A percentile compares a stretch with the other conserved stretches of the same genome.
phyloP scores from a whole-genome alignment of 257 asterid species.

The Petunia secreta region DNA sequence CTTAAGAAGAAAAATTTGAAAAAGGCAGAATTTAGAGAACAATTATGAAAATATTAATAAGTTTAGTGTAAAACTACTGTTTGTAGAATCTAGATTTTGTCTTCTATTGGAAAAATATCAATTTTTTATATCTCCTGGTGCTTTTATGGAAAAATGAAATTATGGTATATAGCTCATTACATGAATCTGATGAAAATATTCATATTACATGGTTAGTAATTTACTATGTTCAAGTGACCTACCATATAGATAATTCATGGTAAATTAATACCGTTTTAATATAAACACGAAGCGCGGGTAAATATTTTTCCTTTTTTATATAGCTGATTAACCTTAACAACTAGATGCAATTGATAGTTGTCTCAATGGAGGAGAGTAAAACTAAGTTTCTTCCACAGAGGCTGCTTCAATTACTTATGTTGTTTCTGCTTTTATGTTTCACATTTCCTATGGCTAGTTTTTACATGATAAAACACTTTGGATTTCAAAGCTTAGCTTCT shows the following conservation, averaged over 20 bases:
- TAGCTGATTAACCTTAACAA: not conserved
- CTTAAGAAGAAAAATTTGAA: too few relatives aligned
- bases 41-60: too few relatives aligned
- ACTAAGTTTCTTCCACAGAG: slow-evolving; percentile 57
- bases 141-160: not conserved
- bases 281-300: not conserved
- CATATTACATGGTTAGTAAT: not conserved
- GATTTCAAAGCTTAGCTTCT: slow-evolving; percentile 36
- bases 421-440: slow-evolving; percentile 48
- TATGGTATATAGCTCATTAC: too few relatives aligned
- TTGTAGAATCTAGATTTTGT: too few relatives aligned
- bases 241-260: not conserved
- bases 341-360: not conserved
- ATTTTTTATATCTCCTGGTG: not conserved
- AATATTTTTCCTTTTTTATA: not conserved
- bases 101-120: too few relatives aligned
- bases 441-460: slow-evolving; percentile 53
- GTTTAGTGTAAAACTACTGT: too few relatives aligned
- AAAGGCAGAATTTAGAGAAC: too few relatives aligned
- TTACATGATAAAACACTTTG: slow-evolving; percentile 54
- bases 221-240: not conserved
- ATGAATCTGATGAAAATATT: too few relatives aligned
- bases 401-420: slow-evolving; percentile 50
- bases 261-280: too few relatives aligned
- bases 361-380: slow-evolving; percentile 56